Percentiles rank a stretch among this genome's conserved stretches.
phyloP scores from a whole-genome alignment of 306 rosid genomes.

The Boehmeria nivea region DNA sequence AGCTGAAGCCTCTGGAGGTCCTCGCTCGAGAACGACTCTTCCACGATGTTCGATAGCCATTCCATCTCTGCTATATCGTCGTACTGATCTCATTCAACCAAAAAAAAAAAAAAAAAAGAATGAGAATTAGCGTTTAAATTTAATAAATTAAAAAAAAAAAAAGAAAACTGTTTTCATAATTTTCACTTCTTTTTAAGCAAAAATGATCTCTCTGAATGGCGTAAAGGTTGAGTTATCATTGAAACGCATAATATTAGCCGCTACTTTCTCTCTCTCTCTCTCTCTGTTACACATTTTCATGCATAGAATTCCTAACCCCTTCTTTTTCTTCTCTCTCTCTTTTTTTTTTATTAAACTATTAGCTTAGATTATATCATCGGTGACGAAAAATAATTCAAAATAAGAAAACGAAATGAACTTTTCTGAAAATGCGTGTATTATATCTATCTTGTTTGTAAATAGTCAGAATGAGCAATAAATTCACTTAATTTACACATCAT shows the following conservation, averaged over 20 bases:
- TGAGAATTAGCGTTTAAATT: too few relatives aligned
- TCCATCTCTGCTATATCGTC: slow-evolving; percentile 88
- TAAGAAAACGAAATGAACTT: too few relatives aligned
- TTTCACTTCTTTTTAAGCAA: not conserved
- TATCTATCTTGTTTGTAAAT: too few relatives aligned
- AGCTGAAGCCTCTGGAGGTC: slow-evolving; percentile 72
- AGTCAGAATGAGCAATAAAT: too few relatives aligned
- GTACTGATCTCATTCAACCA: slow-evolving; percentile 32
- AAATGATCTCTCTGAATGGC: not conserved
- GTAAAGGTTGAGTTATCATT: slow-evolving; percentile 14
- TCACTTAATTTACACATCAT: too few relatives aligned
- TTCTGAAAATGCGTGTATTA: too few relatives aligned
- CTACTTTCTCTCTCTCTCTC: slow-evolving; percentile 2
- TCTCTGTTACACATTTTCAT: not conserved
- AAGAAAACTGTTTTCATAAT: not conserved
- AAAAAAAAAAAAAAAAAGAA: not conserved
- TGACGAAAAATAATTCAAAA: too few relatives aligned
- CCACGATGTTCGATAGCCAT: slow-evolving; percentile 80
- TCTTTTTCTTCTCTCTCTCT: not conserved
- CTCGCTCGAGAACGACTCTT: slow-evolving; percentile 81
- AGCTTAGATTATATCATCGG: too few relatives aligned
- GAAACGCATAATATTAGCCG: not conserved
- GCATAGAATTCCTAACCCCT: slow-evolving; percentile 8
- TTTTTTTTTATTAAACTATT: not conserved
- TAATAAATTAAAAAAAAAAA: not conserved